Base-by-base conservation (phyloP, 495 filamentous ascomycete species). In the Penicillium diatomitis region DNA sequence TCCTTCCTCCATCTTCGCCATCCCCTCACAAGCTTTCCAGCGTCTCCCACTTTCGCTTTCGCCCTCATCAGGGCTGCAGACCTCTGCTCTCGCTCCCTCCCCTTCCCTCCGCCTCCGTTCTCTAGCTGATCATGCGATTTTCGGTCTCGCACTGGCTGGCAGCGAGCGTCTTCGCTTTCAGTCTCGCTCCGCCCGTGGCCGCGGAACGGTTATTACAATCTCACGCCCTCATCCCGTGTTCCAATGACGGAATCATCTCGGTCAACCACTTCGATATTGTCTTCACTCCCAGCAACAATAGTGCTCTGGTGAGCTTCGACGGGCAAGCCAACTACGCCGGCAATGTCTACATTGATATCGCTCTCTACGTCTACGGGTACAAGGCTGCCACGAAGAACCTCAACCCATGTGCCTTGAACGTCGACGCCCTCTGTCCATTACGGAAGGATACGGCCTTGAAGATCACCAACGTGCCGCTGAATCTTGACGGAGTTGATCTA, bases 401-500 rank as follows among this genome's bases (percentile, higher is more conserved):
- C 50, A 67, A 94, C 61, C 88, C 88, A 8, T 95, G 89, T 78
- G 64, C 72, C 10, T 62, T 74, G 47, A 56, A 67, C 38, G 60
- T 91, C 12, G 57, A 66, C 34, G 87, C 86, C 47, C 70, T 95
- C 51, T 92, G 88, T 67, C 87, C 87, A 45, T 89, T 90, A 85
- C 8, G 32, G 32, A 79, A 72, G 27, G 73, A 84, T 5, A 52
- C 45, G 6, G 34, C 41, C 37, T 32, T 58, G 36, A 48, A 50
- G 11, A 47, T 58, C 29, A 47, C 56, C 10, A 50, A 39, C 12
- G 83, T 84, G 50, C 85, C 83, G 54, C 64, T 88, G n/a, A 57
- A 70, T 8, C 67, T 94, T 8, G 61, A 71, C n/a, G 50, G 66
- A 6, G 64, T 68, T 38, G 76, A 84, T 8, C 62, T 83, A 31